Evolutionary conservation across 495 filamentous ascomycete species (phyloP).

Genomic region (Penicillium longicatenatum): DNA sequence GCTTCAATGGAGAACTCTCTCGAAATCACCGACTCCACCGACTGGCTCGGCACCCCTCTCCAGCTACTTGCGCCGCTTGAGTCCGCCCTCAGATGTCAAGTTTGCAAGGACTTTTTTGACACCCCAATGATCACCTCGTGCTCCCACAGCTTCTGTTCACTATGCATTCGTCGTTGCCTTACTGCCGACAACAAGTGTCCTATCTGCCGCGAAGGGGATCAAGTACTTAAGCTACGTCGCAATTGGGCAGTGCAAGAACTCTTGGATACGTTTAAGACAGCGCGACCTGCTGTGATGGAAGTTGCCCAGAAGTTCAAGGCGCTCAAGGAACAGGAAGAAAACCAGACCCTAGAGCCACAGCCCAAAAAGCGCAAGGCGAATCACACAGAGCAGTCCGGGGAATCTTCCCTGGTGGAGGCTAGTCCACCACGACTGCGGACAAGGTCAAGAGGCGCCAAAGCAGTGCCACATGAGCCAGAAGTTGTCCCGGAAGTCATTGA

Average conservation of each 20-base stretch:
- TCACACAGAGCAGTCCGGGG: constrained; percentile 26
- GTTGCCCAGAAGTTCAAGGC: constrained; percentile 52
- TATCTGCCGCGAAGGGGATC: constrained; percentile 71
- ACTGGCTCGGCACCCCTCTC: constrained; percentile 86
- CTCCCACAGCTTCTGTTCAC: constrained; percentile 94
- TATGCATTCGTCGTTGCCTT: constrained; percentile 87
- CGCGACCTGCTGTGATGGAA: constrained; percentile 61
- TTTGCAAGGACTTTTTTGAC: constrained; percentile 96
- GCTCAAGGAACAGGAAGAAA: constrained; percentile 20
- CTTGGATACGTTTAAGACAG: constrained; percentile 73
- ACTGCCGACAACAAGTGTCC: constrained; percentile 84
- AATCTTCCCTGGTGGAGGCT: constrained; percentile 9
- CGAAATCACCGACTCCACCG: constrained; percentile 83
- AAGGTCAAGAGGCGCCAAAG: constrained; percentile 30
- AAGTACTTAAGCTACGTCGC: constrained; percentile 78
- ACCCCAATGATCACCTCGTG: constrained; percentile 94
- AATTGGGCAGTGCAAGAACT: constrained; percentile 84
- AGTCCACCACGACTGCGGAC: constrained; percentile 39
- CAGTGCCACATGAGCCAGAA: not conserved
- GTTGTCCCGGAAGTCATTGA: constrained; percentile 33
- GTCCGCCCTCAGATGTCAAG: constrained; percentile 84
- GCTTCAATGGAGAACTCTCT: constrained; percentile 47
- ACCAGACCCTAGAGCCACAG: constrained; percentile 17
- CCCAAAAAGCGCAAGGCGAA: constrained; percentile 50
- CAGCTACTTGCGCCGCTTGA: constrained; percentile 74